Conservation (phyloP, 2,329 filamentous ascomycete genomes). For the Fusarium dlaminii region DNA sequence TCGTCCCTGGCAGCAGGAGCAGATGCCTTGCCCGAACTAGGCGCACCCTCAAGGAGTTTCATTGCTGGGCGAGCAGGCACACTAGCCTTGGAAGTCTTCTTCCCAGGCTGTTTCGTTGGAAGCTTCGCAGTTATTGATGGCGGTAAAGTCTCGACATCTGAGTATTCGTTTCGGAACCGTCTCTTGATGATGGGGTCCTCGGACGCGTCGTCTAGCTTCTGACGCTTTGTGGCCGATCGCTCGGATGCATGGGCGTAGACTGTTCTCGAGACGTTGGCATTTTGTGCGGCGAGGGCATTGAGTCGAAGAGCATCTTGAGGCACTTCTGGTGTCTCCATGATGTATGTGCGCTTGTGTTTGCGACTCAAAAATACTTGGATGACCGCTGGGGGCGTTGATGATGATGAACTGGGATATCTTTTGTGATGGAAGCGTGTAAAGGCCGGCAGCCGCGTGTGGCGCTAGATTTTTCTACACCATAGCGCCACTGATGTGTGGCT, state of each 20-base stretch:
- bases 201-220: conserved; percentile 49
- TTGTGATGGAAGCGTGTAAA: conserved; percentile 34
- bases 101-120: conserved; percentile 57
- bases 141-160: conserved; percentile 79
- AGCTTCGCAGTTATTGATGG: conserved; percentile 82
- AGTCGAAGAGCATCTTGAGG: conserved; percentile 49
- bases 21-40: conserved; percentile 50
- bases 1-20: conserved; percentile 21
- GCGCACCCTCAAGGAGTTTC: conserved; percentile 52
- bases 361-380: conserved; percentile 2
- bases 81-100: conserved; percentile 58
- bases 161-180: conserved; percentile 79
- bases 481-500: conserved; percentile 34
- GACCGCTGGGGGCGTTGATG: conserved; percentile 33
- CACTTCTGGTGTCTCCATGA: conserved; percentile 49
- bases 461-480: neutral
- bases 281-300: conserved; percentile 48
- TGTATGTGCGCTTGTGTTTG: conserved; percentile 1
- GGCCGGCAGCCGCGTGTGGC: conserved; percentile 47
- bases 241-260: conserved; percentile 45
- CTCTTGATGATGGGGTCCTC: conserved; percentile 49
- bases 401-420: conserved; percentile 5
- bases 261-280: conserved; percentile 47
- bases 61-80: conserved; percentile 47
- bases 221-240: conserved; percentile 48